These are phyloP conservation scores for Stephania yunnanensis DNA, from an alignment of 164 flowering plant genomes.

Conservation along the genomic window DNA sequence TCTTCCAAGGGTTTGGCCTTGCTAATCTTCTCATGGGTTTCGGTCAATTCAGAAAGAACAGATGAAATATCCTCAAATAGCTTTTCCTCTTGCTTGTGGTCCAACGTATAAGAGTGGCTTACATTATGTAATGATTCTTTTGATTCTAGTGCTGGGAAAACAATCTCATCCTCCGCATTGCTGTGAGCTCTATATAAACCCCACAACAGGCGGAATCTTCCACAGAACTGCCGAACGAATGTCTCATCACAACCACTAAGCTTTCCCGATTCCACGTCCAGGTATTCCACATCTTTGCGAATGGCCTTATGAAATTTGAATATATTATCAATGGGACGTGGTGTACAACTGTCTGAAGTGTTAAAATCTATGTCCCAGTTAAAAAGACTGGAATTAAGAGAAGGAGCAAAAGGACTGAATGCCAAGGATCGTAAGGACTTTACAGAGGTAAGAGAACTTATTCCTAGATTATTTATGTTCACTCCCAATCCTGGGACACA, in stretches of 20 bases:
- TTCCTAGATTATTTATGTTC: slow-evolving; percentile 43
- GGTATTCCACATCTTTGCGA: slow-evolving; percentile 85
- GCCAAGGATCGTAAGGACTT: slow-evolving; percentile 72
- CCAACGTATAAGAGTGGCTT: slow-evolving; percentile 89
- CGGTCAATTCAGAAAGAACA: slow-evolving; percentile 59
- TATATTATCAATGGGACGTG: slow-evolving; percentile 82
- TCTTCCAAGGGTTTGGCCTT: slow-evolving; percentile 15
- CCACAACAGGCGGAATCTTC: slow-evolving; percentile 84
- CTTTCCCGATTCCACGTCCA: slow-evolving; percentile 89
- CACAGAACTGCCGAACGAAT: slow-evolving; percentile 72
- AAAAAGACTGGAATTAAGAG: slow-evolving; percentile 83
- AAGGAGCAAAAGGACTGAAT: slow-evolving; percentile 62
- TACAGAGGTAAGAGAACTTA: slow-evolving; percentile 50
- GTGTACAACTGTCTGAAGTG: slow-evolving; percentile 32
- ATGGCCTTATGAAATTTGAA: slow-evolving; percentile 93
- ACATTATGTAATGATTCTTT: slow-evolving; percentile 89
- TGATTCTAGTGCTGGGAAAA: slow-evolving; percentile 92
- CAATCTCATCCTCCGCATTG: slow-evolving; percentile 97
- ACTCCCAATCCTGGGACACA: slow-evolving; percentile 90
- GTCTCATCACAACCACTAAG: slow-evolving; percentile 60
- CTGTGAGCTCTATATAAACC: slow-evolving; percentile 94
- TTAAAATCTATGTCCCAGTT: slow-evolving; percentile 65
- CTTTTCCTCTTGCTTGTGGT: slow-evolving; percentile 89
- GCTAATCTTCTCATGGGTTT: slow-evolving; percentile 43
- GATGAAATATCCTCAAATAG: slow-evolving; percentile 79